A percentile compares a stretch with the other conserved stretches of the same genome.
phyloP scores from a whole-genome alignment of 2,329 filamentous ascomycete genomes.

The Aspergillus intermedius region DNA sequence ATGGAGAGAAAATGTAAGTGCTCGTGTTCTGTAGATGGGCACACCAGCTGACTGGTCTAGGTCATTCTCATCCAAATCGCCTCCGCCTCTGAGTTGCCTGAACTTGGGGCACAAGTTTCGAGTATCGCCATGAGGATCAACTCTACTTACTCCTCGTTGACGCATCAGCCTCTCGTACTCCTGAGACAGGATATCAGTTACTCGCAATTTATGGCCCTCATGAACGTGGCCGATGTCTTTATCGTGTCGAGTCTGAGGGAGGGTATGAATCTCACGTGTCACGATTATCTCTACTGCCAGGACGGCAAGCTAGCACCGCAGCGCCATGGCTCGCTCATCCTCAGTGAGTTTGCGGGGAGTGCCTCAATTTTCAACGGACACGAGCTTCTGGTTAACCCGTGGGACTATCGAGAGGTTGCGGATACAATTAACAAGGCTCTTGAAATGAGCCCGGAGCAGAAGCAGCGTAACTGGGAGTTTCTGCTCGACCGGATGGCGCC shows the following conservation, averaged over 20 bases:
- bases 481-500: conserved; percentile 66
- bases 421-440: conserved; percentile 75
- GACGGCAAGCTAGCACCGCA: conserved; percentile 66
- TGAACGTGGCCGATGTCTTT: conserved; percentile 79
- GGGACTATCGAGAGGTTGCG: conserved; percentile 83
- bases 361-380: conserved; percentile 73
- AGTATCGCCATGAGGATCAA: conserved; percentile 93
- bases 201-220: conserved; percentile 80
- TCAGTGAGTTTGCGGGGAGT: conserved; percentile 92
- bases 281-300: conserved; percentile 88
- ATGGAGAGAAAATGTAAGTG: conserved; percentile 63
- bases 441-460: conserved; percentile 72
- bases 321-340: conserved; percentile 78
- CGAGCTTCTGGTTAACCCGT: conserved; percentile 82
- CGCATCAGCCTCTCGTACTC: conserved; percentile 86
- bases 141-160: conserved; percentile 76
- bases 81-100: conserved; percentile 73
- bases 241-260: conserved; percentile 93
- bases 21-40: not conserved
- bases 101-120: conserved; percentile 77
- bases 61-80: conserved; percentile 90
- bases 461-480: conserved; percentile 63
- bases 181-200: conserved; percentile 91
- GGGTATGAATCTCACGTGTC: conserved; percentile 91
- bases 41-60: conserved; percentile 26